Evolutionary conservation across 495 filamentous ascomycete genomes (phyloP).

Genomic region (Chaetomium tenue): DNA sequence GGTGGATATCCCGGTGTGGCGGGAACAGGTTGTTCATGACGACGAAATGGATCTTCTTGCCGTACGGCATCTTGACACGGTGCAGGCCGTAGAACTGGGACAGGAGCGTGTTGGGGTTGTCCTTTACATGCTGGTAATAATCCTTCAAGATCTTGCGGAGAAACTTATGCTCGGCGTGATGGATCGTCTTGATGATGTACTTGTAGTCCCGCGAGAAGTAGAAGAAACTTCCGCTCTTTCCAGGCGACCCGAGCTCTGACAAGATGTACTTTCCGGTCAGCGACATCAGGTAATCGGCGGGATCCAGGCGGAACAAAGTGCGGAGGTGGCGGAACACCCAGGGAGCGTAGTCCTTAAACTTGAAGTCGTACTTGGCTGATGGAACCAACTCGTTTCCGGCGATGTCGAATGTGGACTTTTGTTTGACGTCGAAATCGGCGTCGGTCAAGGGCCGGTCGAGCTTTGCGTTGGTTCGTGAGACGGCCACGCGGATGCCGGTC

Average conservation of each 20-base stretch:
- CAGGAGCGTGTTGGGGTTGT: conserved; percentile 92
- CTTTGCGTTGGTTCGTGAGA: conserved; percentile 96
- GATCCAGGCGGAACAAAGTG: conserved; percentile 84
- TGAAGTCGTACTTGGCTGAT: conserved; percentile 99
- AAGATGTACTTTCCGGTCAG: conserved; percentile 98
- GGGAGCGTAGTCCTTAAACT: conserved; percentile 99
- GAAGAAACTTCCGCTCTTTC: conserved; percentile 98
- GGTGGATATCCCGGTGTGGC: conserved; percentile 94
- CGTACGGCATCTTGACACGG: conserved; percentile 97
- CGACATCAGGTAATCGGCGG: conserved; percentile 97
- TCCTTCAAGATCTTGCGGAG: conserved; percentile 87
- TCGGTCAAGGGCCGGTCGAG: conserved; percentile 83
- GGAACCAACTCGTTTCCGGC: conserved; percentile 97
- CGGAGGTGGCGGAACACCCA: conserved; percentile 98
- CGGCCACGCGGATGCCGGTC: conserved; percentile 94
- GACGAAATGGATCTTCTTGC: conserved; percentile 98
- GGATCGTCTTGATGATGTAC: conserved; percentile 99
- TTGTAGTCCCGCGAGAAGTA: conserved; percentile 99
- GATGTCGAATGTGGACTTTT: conserved; percentile 99
- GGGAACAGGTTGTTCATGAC: conserved; percentile 99
- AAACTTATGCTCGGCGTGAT: conserved; percentile 94
- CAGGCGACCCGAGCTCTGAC: conserved; percentile 93
- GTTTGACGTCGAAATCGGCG: conserved; percentile 84
- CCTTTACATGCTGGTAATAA: conserved; percentile 89
- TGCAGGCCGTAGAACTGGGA: conserved; percentile 98